Evolutionary conservation across 1,284 basidiomycete genomes (phyloP).

Genomic region (Trametes pubescens): DNA sequence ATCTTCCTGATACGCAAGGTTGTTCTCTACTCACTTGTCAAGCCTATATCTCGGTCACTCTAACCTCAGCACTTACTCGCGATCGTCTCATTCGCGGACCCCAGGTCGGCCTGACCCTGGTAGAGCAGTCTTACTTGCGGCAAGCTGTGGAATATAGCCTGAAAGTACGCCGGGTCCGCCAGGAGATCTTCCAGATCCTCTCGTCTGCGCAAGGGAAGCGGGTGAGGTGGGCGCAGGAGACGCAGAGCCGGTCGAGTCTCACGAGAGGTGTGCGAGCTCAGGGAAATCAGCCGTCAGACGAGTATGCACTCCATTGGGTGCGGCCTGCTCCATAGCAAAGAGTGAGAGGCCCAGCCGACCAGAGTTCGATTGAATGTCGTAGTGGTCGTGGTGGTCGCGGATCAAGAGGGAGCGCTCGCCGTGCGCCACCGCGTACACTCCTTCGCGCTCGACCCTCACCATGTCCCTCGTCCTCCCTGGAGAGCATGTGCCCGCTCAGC

Average conservation of each 20-base stretch:
- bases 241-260: slow-evolving; percentile 37
- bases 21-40: slow-evolving; percentile 60
- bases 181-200: slow-evolving; percentile 91
- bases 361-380: not conserved
- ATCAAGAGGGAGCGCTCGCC: slow-evolving; percentile 1
- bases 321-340: slow-evolving; percentile 10
- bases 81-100: slow-evolving; percentile 83
- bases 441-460: slow-evolving; percentile 27
- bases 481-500: slow-evolving; percentile 70
- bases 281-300: slow-evolving; percentile 72
- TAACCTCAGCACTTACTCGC: slow-evolving; percentile 63
- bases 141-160: slow-evolving; percentile 85
- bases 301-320: slow-evolving; percentile 45
- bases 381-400: slow-evolving; percentile 12
- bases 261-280: slow-evolving; percentile 76
- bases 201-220: slow-evolving; percentile 54
- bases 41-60: not conserved
- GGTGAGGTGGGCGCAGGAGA: slow-evolving; percentile 4
- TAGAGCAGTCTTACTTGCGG: slow-evolving; percentile 78
- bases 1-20: slow-evolving; percentile 76
- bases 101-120: slow-evolving; percentile 78
- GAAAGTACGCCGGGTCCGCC: slow-evolving; percentile 83
- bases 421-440: not conserved
- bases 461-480: slow-evolving; percentile 75
- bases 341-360: not conserved